Base-by-base conservation (phyloP, 73 alveolate genomes). In the Stentor coeruleus region DNA sequence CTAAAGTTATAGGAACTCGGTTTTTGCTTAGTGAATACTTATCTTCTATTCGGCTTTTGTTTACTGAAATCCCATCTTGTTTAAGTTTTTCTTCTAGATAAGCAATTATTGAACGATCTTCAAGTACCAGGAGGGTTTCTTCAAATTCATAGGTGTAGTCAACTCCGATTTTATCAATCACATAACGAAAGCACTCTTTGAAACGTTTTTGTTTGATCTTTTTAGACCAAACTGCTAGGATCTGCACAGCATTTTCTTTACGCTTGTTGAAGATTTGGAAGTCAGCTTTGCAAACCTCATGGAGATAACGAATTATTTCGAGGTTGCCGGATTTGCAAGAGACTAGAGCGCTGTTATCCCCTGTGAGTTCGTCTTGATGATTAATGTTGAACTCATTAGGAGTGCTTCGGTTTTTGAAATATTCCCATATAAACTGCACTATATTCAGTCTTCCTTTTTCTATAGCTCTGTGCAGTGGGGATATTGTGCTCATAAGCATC, bases 261-360 rank as follows among this genome's bases (percentile, higher is more conserved):
- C 83, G 14, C 2, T 75, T 39, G 33, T 75, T 75, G 1, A 75
- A n/a, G 26, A 75, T 38, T 37, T 75, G 83, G 26, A 40, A 40
- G 38, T 75, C 72, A 1, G 38, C 83, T n/a, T 31, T 14, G 3
- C 83, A 75, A 31, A 15, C 31, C 39, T 75, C 83, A 75, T 39
- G n/a, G n/a, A 75, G 39, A 39, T 40, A 75, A 20, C 38, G 59
- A 14, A 75, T 37, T 20, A 75, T 75, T 1, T 75, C 59, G 28
- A 75, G 0, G n/a, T 36, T 37, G 20, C 83, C 83, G n/a, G 72
- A 37, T 38, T 38, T 75, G 39, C 83, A 39, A 15, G 83, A 75
- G 28, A 75, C 38, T n/a, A 75, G 83, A n/a, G 77, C 83, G 39
- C 83, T 37, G 66, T 75, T 75, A 37, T 75, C 83, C n/a, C 83